phyloP scores from a whole-genome alignment of 2,329 filamentous ascomycete genomes.

The Colletotrichum siamense region DNA sequence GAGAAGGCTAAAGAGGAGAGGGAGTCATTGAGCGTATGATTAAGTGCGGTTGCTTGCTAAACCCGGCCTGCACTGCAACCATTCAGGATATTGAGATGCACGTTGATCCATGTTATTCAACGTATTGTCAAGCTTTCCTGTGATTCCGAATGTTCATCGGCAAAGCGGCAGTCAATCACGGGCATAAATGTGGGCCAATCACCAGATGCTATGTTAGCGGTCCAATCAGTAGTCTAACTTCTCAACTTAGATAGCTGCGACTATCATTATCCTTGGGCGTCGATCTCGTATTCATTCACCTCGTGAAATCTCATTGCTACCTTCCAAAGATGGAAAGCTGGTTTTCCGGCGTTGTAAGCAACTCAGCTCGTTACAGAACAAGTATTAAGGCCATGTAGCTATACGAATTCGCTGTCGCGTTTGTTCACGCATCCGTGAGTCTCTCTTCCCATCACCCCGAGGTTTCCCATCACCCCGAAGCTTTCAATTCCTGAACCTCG shows the following conservation, averaged over 20 bases:
- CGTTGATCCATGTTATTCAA: not conserved
- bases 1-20: not conserved
- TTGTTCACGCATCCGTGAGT: too few relatives aligned
- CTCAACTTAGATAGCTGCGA: not conserved
- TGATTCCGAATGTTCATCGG: not conserved
- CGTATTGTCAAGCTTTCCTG: not conserved
- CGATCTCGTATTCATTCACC: not conserved
- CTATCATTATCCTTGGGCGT: not conserved
- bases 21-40: too few relatives aligned
- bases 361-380: too few relatives aligned
- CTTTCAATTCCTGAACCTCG: accelerated
- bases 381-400: too few relatives aligned
- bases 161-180: not conserved
- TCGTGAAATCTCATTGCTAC: not conserved
- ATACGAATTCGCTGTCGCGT: too few relatives aligned
- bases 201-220: not conserved
- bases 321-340: not conserved
- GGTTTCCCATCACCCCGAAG: too few relatives aligned
- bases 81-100: not conserved
- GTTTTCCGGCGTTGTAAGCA: not conserved
- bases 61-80: too few relatives aligned
- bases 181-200: not conserved
- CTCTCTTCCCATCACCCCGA: too few relatives aligned
- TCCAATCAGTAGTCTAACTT: not conserved
- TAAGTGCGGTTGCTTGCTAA: too few relatives aligned